Evolutionary conservation across 139 green algal species (phyloP).

Genomic region (Coelastrella sp.): DNA sequence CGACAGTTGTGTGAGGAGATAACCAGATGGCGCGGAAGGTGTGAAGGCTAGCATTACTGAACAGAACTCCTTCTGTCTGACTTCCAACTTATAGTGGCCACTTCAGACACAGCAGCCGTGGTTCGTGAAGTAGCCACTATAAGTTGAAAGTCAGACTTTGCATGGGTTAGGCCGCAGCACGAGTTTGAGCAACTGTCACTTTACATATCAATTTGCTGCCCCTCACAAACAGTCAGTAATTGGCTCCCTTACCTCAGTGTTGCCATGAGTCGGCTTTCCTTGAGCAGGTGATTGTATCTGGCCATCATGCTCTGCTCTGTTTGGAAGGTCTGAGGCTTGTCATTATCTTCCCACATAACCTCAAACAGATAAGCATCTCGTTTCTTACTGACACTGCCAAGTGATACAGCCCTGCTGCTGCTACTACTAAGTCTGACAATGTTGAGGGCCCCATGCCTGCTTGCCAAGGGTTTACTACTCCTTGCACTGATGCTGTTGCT

Average conservation of each 20-base stretch:
- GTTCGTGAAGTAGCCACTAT: too few species aligned
- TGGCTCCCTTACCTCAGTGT: neutral
- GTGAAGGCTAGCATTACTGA: too few species aligned
- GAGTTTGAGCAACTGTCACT: too few species aligned
- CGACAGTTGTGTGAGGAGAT: neutral
- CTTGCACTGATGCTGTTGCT: too few species aligned
- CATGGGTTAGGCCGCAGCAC: too few species aligned
- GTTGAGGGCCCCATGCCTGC: too few species aligned
- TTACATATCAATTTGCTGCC: too few species aligned
- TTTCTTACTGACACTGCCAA: neutral
- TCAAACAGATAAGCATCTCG: neutral
- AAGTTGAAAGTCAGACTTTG: too few species aligned
- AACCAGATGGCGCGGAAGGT: too few species aligned
- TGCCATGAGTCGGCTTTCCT: slow-evolving; percentile 10
- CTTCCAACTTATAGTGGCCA: too few species aligned
- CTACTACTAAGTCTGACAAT: neutral
- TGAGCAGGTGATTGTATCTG: slow-evolving; percentile 29
- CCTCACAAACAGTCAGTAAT: neutral
- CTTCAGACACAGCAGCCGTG: too few species aligned
- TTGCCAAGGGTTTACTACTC: too few species aligned
- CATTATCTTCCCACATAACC: neutral
- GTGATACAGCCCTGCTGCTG: neutral
- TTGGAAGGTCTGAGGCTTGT: neutral
- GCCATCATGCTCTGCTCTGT: slow-evolving; percentile 35
- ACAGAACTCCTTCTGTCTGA: neutral